phyloP scores from a whole-genome alignment of 768 basidiomycete species.

The Termitomyces sp. region DNA sequence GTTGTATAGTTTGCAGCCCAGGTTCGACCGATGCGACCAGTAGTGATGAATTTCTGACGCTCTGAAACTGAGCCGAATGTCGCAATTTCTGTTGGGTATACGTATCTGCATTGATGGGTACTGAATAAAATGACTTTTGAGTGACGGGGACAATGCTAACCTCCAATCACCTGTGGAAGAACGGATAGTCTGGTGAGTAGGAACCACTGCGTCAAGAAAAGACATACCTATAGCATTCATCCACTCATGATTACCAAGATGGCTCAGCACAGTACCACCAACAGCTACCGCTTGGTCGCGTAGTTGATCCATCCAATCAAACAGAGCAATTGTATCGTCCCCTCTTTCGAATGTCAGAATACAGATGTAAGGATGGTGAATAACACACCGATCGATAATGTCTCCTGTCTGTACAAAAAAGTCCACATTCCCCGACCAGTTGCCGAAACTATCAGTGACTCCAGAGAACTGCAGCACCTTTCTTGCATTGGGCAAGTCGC shows the following conservation, averaged over 20 bases:
- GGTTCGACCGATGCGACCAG: slow-evolving; percentile 71
- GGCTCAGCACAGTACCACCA: slow-evolving; percentile 70
- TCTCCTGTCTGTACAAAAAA: slow-evolving; percentile 95
- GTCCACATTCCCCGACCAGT: slow-evolving; percentile 82
- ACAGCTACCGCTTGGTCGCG: slow-evolving; percentile 62
- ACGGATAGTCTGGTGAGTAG: slow-evolving; percentile 4
- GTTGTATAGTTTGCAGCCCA: slow-evolving; percentile 88
- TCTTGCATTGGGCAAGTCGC: slow-evolving; percentile 76
- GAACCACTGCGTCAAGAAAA: neutral
- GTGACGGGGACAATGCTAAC: slow-evolving; percentile 25
- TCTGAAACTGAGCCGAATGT: slow-evolving; percentile 71
- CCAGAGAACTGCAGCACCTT: slow-evolving; percentile 75
- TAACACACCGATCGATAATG: slow-evolving; percentile 79
- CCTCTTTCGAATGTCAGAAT: slow-evolving; percentile 44
- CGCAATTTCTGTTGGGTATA: slow-evolving; percentile 72
- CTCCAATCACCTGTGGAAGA: slow-evolving; percentile 72
- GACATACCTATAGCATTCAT: slow-evolving; percentile 80
- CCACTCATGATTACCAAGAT: slow-evolving; percentile 94
- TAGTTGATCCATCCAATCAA: slow-evolving; percentile 77
- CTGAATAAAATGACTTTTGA: neutral
- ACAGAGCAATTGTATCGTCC: slow-evolving; percentile 85
- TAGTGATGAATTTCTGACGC: slow-evolving; percentile 69
- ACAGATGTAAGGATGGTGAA: neutral
- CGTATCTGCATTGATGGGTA: slow-evolving; percentile 51
- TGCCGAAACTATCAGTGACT: slow-evolving; percentile 63